phyloP scores from a whole-genome alignment of 805 yeast genomes.

The Candida peoriensis region DNA sequence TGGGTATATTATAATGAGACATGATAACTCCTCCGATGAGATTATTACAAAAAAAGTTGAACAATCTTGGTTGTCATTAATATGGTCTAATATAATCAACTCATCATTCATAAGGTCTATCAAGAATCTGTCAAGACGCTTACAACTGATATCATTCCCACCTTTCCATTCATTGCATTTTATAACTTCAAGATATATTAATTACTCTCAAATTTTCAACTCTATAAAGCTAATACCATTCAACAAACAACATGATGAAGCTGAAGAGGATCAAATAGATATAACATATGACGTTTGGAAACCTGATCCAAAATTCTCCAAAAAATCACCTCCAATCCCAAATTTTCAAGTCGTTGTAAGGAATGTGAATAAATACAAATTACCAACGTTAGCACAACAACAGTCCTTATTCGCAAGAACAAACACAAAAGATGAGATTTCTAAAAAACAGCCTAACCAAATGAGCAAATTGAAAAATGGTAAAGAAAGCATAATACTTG shows the following conservation, averaged over 20 bases:
- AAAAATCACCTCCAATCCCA: slow-evolving; percentile 63
- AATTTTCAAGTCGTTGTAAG: slow-evolving; percentile 68
- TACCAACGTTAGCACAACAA: slow-evolving; percentile 45
- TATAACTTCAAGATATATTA: slow-evolving; percentile 18
- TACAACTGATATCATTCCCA: slow-evolving; percentile 7
- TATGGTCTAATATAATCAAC: slow-evolving; percentile 1
- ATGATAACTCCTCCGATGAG: slow-evolving; percentile 9
- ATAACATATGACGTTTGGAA: slow-evolving; percentile 72
- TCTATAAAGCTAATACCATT: slow-evolving; percentile 27
- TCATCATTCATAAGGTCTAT: background rate
- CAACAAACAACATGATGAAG: slow-evolving; percentile 13
- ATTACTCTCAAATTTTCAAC: slow-evolving; percentile 26
- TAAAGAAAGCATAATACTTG: slow-evolving; percentile 45
- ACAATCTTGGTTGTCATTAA: background rate
- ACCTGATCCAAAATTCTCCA: slow-evolving; percentile 67
- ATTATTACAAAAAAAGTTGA: background rate
- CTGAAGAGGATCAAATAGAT: background rate
- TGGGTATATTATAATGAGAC: slow-evolving; percentile 61
- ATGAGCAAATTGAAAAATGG: slow-evolving; percentile 45
- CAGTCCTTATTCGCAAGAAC: slow-evolving; percentile 26
- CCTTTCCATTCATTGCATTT: slow-evolving; percentile 15
- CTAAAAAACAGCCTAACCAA: slow-evolving; percentile 24
- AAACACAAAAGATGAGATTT: background rate
- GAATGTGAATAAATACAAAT: slow-evolving; percentile 35
- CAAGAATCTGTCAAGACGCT: background rate